phyloP scores from a whole-genome alignment of 2,329 filamentous ascomycete genomes.

The Paradendryphiella salina region DNA sequence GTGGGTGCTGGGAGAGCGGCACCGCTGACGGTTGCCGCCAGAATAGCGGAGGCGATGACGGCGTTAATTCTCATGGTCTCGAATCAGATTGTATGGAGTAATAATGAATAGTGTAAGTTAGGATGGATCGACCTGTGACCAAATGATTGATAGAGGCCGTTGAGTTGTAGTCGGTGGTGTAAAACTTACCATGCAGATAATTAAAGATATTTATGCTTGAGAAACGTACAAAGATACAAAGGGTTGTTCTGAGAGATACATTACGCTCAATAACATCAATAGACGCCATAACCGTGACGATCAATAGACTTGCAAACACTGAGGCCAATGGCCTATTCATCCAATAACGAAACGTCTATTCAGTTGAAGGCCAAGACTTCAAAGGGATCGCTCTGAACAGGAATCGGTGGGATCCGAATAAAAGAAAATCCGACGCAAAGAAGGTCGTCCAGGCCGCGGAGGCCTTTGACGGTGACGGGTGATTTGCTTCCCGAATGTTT shows the following conservation, averaged over 20 bases:
- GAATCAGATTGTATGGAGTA: slow-evolving; percentile 17
- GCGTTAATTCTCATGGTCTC: slow-evolving; percentile 56
- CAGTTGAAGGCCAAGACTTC: slow-evolving; percentile 17
- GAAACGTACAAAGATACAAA: slow-evolving; percentile 6
- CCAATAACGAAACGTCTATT: slow-evolving; percentile 12
- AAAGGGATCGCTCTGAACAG: slow-evolving; percentile 19
- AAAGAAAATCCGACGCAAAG: neutral
- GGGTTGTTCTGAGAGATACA: neutral
- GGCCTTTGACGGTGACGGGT: neutral
- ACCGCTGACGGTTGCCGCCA: slow-evolving; percentile 49
- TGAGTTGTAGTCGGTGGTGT: slow-evolving; percentile 18
- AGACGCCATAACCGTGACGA: slow-evolving; percentile 7
- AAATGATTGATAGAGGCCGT: slow-evolving; percentile 10
- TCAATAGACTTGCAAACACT: slow-evolving; percentile 17
- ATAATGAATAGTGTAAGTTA: slow-evolving; percentile 20
- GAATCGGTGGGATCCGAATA: slow-evolving; percentile 7
- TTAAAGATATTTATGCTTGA: slow-evolving; percentile 16
- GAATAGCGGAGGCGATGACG: slow-evolving; percentile 47
- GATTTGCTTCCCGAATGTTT: slow-evolving; percentile 12
- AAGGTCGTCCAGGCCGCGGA: slow-evolving; percentile 8
- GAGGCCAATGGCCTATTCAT: slow-evolving; percentile 15
- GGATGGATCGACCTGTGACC: slow-evolving; percentile 12
- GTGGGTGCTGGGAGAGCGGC: slow-evolving; percentile 46
- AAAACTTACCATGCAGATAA: slow-evolving; percentile 5
- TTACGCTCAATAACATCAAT: slow-evolving; percentile 26